phyloP scores from a whole-genome alignment of 2,329 filamentous ascomycete species.

The Fusarium goolgardi region DNA sequence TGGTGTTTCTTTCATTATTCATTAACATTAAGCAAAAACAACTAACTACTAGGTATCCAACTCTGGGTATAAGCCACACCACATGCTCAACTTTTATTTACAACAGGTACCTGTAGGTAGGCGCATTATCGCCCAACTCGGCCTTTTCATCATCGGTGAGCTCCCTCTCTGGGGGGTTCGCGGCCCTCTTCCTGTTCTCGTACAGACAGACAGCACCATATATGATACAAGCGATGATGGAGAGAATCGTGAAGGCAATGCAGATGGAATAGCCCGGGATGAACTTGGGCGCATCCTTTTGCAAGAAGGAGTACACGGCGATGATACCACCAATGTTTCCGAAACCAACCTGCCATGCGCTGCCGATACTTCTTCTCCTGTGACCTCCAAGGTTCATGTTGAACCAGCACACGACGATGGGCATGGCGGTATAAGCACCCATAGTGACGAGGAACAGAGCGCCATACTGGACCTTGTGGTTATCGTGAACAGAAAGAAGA shows the following conservation, averaged over 20 bases:
- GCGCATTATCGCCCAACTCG: slow-evolving; percentile 68
- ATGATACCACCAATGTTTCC: slow-evolving; percentile 85
- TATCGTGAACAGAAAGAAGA: slow-evolving; percentile 76
- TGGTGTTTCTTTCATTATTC: slow-evolving; percentile 21
- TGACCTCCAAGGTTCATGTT: slow-evolving; percentile 83
- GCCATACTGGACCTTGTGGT: slow-evolving; percentile 76
- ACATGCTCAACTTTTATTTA: slow-evolving; percentile 47
- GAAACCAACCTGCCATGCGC: slow-evolving; percentile 82
- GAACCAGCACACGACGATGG: slow-evolving; percentile 86
- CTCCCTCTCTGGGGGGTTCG: slow-evolving; percentile 53
- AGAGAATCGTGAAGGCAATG: slow-evolving; percentile 77
- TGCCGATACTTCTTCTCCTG: slow-evolving; percentile 75
- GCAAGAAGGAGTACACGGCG: slow-evolving; percentile 75
- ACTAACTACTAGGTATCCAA: slow-evolving; percentile 3
- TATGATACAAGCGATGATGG: slow-evolving; percentile 67
- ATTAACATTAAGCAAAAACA: slow-evolving; percentile 12
- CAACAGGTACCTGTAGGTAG: slow-evolving; percentile 69
- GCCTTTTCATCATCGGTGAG: slow-evolving; percentile 72
- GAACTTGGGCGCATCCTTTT: slow-evolving; percentile 75
- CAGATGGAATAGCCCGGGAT: slow-evolving; percentile 81
- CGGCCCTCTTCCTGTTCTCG: slow-evolving; percentile 71
- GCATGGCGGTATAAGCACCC: slow-evolving; percentile 89
- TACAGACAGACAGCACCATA: slow-evolving; percentile 70
- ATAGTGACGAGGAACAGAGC: slow-evolving; percentile 85
- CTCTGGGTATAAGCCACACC: slow-evolving; percentile 8